These are phyloP conservation scores for Trichophyton rubrum DNA, from an alignment of 2,329 filamentous ascomycete species.

Conservation along the genomic window DNA sequence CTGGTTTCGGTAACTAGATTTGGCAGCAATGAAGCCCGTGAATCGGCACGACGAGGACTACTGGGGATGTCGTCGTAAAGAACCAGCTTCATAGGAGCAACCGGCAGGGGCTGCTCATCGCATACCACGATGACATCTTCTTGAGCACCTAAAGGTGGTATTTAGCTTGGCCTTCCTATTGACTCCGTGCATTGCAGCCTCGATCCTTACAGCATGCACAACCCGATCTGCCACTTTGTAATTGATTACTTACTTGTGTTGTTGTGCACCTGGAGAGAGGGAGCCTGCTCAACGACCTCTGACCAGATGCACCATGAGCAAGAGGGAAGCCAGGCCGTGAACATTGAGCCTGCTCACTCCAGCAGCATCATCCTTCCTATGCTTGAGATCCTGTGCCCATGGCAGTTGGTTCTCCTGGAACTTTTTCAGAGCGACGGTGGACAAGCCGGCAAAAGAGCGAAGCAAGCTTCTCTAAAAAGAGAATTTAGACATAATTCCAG, in stretches of 20 bases:
- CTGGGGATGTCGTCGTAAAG: conserved; percentile 31
- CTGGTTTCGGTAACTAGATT: conserved; percentile 30
- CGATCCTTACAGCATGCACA: no score
- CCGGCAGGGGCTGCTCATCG: conserved; percentile 34
- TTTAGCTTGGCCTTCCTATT: background rate
- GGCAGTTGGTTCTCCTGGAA: background rate
- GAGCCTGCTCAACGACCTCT: conserved; percentile 18
- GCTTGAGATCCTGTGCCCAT: conserved; percentile 7
- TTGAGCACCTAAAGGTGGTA: conserved; percentile 17
- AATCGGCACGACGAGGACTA: conserved; percentile 19
- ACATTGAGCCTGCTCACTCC: conserved; percentile 29
- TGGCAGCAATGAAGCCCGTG: conserved; percentile 26
- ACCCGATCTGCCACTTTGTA: no score
- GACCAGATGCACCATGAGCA: conserved; percentile 27
- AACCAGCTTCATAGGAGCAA: conserved; percentile 35
- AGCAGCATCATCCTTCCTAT: conserved; percentile 13
- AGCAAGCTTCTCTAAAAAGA: background rate
- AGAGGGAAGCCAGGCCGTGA: conserved; percentile 30
- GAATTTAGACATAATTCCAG: no score
- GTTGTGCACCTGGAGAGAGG: conserved; percentile 15
- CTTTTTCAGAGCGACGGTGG: background rate
- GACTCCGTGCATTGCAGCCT: no score
- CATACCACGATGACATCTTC: conserved; percentile 34
- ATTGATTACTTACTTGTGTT: background rate
- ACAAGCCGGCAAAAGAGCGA: background rate